Evolutionary conservation across 106 monocot genomes (phyloP), one percentile per base, ranked within the genome.

Genomic region (Agapanthus africanus): DNA sequence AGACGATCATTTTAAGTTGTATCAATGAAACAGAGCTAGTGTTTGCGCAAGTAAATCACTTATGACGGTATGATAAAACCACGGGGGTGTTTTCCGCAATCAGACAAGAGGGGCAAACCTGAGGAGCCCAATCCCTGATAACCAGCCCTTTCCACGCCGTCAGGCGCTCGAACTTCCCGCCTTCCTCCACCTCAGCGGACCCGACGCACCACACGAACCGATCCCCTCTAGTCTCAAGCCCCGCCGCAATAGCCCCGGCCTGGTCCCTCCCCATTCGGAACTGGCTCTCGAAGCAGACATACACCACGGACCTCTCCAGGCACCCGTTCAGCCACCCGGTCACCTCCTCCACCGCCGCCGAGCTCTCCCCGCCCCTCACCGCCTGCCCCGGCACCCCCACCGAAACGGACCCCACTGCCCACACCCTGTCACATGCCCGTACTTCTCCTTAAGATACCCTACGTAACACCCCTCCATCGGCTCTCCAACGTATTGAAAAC

Each of bases 231-330:
- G 25, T 18, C 79, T 82, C 79, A 57, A 86, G 66, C 37, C 71
- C 78, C 27, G 67, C 35, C 56, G 79, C 75, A 11, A 86, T 0
- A 10, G 81, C 79, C 25, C 19, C 22, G n/a, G 51, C 47, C 57
- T 78, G 81, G 11, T 51, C 42, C 37, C n/a, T 34, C 15, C 32
- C 4, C 28, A 46, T 63, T 22, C 19, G 27, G 59, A 61, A 67
- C 82, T 76, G 81, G 69, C 82, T 79, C 23, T 82, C 86, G 73
- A 87, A 87, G 68, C 86, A 82, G 0, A 79, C 73, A 41, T 82
- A 86, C 5, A 82, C 79, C 40, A 86, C 86, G 4, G 81, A 78
- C 22, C 61, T 59, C 22, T 14, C 21, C 15, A 72, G 73, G 34
- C 68, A 76, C 21, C 15, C 41, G 59, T 74, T 75, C 7, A 86